Conservation (phyloP, 805 yeast genomes). For the Kodamaea jinghongensis region DNA sequence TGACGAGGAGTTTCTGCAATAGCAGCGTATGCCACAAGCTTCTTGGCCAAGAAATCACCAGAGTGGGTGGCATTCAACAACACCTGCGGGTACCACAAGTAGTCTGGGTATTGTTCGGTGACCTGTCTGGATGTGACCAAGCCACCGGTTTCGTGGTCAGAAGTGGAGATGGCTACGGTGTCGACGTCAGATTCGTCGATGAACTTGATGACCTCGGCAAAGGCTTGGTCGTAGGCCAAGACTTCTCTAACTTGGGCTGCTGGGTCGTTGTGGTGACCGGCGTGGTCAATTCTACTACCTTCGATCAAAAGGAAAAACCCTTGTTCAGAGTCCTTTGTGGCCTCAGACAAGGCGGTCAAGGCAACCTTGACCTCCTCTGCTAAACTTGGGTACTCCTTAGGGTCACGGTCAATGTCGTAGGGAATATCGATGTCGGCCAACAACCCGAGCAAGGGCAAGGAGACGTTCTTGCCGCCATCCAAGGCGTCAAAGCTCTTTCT, state of each 20-base stretch:
- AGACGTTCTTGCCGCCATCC: conserved; percentile 57
- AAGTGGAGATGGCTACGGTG: conserved; percentile 75
- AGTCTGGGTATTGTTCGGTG: conserved; percentile 70
- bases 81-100: conserved; percentile 82
- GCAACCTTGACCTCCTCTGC: conserved; percentile 79
- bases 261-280: conserved; percentile 92
- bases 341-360: conserved; percentile 60
- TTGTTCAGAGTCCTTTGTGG: conserved; percentile 67
- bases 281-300: conserved; percentile 93
- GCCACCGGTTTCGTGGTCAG: conserved; percentile 97
- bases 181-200: conserved; percentile 69
- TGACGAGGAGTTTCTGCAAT: conserved; percentile 12
- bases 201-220: conserved; percentile 67
- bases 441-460: conserved; percentile 73
- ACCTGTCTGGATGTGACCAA: conserved; percentile 83
- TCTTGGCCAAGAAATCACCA: conserved; percentile 62
- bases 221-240: conserved; percentile 81
- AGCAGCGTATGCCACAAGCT: conserved; percentile 38
- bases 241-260: conserved; percentile 93
- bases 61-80: conserved; percentile 69
- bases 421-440: conserved; percentile 79
- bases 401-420: conserved; percentile 74
- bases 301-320: conserved; percentile 88
- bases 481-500: conserved; percentile 55
- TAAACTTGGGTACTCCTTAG: conserved; percentile 63